A percentile compares a stretch with the other conserved stretches of the same genome.
Conservation (phyloP, 768 basidiomycete species). For the Leccinum uliginosum region DNA sequence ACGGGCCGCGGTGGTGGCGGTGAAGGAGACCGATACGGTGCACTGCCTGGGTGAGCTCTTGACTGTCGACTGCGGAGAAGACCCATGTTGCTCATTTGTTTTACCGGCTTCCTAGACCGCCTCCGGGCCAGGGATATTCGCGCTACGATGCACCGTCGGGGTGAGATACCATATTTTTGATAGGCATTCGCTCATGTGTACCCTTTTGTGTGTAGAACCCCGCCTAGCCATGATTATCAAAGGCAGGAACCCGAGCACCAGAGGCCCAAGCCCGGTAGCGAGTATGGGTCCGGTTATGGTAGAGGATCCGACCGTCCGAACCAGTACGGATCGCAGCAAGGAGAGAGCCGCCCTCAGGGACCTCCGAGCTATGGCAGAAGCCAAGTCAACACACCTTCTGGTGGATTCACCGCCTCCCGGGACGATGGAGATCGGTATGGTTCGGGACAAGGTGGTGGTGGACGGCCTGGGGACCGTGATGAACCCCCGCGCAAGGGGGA, state of each 20-base stretch:
- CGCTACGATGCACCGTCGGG: constrained; percentile 12
- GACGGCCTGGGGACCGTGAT: not conserved
- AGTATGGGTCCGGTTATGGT: not conserved
- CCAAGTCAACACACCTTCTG: constrained; percentile 12
- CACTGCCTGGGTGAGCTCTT: constrained; percentile 13
- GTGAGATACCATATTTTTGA: constrained; percentile 1
- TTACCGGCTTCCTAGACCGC: not conserved
- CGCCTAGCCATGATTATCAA: constrained; percentile 6
- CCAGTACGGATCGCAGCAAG: constrained; percentile 9
- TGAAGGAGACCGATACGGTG: not conserved
- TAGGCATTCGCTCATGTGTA: not conserved
- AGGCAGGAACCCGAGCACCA: constrained; percentile 1
- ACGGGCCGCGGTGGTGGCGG: not conserved
- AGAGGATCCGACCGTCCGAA: constrained; percentile 3
- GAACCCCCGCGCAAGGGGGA: constrained; percentile 14
- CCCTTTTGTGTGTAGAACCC: constrained; percentile 2
- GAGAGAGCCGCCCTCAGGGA: constrained; percentile 7
- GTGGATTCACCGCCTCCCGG: constrained; percentile 14
- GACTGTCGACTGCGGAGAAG: not conserved
- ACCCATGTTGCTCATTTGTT: not conserved
- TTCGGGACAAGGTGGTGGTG: constrained; percentile 6
- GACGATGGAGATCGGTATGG: constrained; percentile 6
- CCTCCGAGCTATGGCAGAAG: constrained; percentile 1
- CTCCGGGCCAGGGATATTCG: constrained; percentile 1
- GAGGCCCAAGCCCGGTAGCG: constrained; percentile 4